Base-by-base conservation (phyloP, 768 basidiomycete genomes). In the Fomitopsis pulvina region DNA sequence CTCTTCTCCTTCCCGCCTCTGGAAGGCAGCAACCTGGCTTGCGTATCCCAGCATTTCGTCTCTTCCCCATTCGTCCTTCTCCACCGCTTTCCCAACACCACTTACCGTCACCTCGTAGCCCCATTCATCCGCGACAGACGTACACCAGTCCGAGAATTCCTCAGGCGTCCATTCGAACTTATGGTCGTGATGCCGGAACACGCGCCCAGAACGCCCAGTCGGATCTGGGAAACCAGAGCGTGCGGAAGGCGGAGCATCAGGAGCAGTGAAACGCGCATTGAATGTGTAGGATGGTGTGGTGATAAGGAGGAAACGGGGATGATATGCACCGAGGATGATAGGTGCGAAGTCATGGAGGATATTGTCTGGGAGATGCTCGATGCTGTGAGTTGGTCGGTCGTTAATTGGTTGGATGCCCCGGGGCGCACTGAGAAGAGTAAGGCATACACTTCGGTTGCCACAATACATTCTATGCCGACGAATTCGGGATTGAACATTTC, bases 201-300 rank as follows among this genome's bases (percentile, higher is more conserved):
- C 65, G 1, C 91, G 78, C 41, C 75, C 61, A 0, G 89, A 92
- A 16, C 86, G 78, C 12, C 74, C 70, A 0, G 90, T 92, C 2
- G 92, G 90, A 65, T 94, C 92, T 0, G 65, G 71, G 60, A 65
- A 81, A 0, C 86, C 90, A 21, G 66, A 48, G 2, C 60, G 62
- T 0, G 50, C 54, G 16, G 16, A 60, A 12, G 76, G 57, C 6
- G 71, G 70, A 4, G 71, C 66, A 30, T 71, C 62, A 0, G 85
- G 86, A 1, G 78, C 63, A 0, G 80, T 76, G 69, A 90, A 92
- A 1, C 83, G 79, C 18, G 72, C 74, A 55, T 92, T 94, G 72
- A 87, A 95, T 1, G 77, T 81, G 68, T 85, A 92, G 2, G 86
- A 88, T 0, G 91, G 92, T 0, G 92, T 95, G 0, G 92, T 94